Evolutionary conservation across 768 basidiomycete genomes (phyloP).

Genomic region (Nidularia pulvinata): DNA sequence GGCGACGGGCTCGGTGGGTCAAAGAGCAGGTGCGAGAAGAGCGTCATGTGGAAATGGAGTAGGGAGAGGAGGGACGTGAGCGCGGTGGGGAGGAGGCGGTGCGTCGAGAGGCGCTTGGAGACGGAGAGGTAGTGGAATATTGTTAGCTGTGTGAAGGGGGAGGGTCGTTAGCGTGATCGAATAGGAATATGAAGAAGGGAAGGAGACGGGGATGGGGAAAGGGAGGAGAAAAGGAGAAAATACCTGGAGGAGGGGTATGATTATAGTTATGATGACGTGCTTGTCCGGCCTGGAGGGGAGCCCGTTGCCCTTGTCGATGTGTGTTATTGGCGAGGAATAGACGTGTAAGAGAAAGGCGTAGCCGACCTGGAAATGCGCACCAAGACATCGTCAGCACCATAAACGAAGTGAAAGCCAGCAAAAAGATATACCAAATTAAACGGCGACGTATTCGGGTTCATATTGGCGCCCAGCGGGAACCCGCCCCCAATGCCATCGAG

Average conservation of each 20-base stretch:
- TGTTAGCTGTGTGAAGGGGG: constrained; percentile 38
- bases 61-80: constrained; percentile 60
- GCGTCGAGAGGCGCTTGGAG: constrained; percentile 58
- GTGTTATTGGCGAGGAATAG: constrained; percentile 67
- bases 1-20: constrained; percentile 4
- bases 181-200: not conserved
- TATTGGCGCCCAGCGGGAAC: constrained; percentile 27
- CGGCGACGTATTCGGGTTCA: constrained; percentile 51
- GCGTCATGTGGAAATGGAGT: constrained; percentile 65
- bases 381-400: not conserved
- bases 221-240: constrained; percentile 1
- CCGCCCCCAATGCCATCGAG: constrained; percentile 58
- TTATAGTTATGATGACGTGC: constrained; percentile 71
- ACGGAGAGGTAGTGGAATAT: constrained; percentile 69
- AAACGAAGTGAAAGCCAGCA: not conserved
- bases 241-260: constrained; percentile 75
- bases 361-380: constrained; percentile 47
- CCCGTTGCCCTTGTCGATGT: constrained; percentile 37
- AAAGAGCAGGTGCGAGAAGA: constrained; percentile 33
- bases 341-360: constrained; percentile 78
- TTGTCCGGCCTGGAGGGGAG: constrained; percentile 67
- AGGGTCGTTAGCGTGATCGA: too few relatives aligned
- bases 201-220: not conserved
- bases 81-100: constrained; percentile 71
- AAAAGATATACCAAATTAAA: constrained; percentile 65